Evolutionary conservation across 352 stramenopile genomes (phyloP), one percentile per base, ranked within the genome.

Genomic region (Phytopythium vexans): DNA sequence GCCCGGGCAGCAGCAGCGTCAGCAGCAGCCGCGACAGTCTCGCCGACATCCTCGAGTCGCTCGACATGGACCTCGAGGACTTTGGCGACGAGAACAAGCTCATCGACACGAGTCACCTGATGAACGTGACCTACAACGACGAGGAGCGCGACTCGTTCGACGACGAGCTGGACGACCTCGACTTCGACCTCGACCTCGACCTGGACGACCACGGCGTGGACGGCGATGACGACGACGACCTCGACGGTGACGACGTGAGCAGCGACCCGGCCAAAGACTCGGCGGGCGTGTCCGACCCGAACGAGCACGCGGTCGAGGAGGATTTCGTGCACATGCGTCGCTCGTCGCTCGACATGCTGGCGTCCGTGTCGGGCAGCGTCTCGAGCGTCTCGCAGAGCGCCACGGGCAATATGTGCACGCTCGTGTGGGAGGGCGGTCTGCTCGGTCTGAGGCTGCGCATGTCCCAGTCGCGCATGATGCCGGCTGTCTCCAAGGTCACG

Each of bases 41-140:
- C 34, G 82, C 82, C 7, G 82, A 93, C 63, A 91, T 93, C 35
- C 76, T 93, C 46, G 82, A 93, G 68, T 88, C 74, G 50, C 69
- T 93, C 5, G 82, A 93, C 52, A 88, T 92, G 80, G 85, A 94
- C 51, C 64, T 92, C 35, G 82, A 92, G 43, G 84, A 90, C 52
- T 87, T 88, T 41, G 53, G 86, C 8, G 72, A 70, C 40, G 72
- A 88, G 38, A 62, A 77, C 41, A 74, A 66, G 37, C 45, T 72
- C 41, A 66, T 63, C 14, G 72, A 58, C 4, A 63, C 61, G 3
- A 75, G 66, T 8, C 59, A 67, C 52, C 52, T 56, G 33, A 40
- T 61, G 4, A 66, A 64, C 3, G 45, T 46, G 2, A 72, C 50
- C 32, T 56, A 46, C 49, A 52, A 72, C 3, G 70, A 77, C 56